Base-by-base conservation (phyloP, 2,329 filamentous ascomycete genomes). In the Fusarium sp. region DNA sequence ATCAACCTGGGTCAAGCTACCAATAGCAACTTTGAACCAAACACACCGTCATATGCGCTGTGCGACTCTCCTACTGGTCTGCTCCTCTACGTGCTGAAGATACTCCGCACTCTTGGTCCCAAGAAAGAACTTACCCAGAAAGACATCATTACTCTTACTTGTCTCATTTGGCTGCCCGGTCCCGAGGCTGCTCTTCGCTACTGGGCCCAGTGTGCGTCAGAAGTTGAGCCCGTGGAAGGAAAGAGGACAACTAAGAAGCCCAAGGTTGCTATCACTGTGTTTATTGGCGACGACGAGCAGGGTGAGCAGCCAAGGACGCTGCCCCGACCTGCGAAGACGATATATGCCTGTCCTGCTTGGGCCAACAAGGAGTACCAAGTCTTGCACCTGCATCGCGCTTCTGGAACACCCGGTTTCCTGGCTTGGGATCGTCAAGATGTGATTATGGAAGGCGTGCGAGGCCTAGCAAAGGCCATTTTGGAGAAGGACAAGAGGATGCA, bases 141-240 rank as follows among this genome's bases (percentile, higher is more conserved):
- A 15, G 86, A 90, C 55, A 80, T 91, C 24, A 81, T 92, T 59
- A 87, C 86, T 19, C 80, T 89, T 70, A 84, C 87, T 2, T 84
- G 87, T 74, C 77, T 91, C 28, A 85, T 88, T 22, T 92, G 89
- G 90, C 76, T 92, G 1, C 89, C 89, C 0, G 89, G 89, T 0
- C 88, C 88, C 0, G 89, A 91, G 71, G 83, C 83, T 3, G 84
- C 83, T 5, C 76, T 90, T 68, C 79, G 88, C 26, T 90, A 84
- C 56, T 87, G 83, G 85, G 80, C 84, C 8, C 75, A 81, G 35
- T 83, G 81, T 39, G 75, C 77, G 17, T 75, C 76, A n/a, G 75
- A 81, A 37, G 65, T 71, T 9, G 78, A 80, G 43, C 72, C 72
- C 2, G 53, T 56, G 6, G 68, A 73, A 28, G 63, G 74, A 59